Percentiles rank a stretch among this genome's conserved stretches.
These are phyloP conservation scores for Colletotrichum graminicola DNA, from an alignment of 2,329 filamentous ascomycete species.

Conservation along the genomic window DNA sequence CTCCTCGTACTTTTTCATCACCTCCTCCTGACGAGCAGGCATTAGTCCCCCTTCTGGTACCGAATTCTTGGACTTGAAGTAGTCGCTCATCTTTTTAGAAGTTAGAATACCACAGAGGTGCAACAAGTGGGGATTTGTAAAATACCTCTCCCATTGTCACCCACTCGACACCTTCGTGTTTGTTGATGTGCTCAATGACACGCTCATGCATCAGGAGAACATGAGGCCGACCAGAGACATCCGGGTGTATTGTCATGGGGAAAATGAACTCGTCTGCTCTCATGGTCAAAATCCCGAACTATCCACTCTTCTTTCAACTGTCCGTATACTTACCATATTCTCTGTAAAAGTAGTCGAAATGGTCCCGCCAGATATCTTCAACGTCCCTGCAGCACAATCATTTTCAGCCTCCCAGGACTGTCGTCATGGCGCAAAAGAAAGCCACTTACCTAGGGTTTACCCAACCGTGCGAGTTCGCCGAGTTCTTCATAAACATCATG, in stretches of 20 bases:
- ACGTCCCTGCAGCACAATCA: slow-evolving; percentile 56
- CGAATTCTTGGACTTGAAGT: slow-evolving; percentile 76
- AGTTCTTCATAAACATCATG: slow-evolving; percentile 79
- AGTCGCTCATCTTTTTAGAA: slow-evolving; percentile 68
- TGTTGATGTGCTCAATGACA: slow-evolving; percentile 76
- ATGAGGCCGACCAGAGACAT: slow-evolving; percentile 78
- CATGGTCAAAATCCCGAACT: background rate
- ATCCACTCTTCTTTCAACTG: too few relatives aligned
- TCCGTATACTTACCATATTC: slow-evolving; percentile 61
- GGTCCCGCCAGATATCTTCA: slow-evolving; percentile 74
- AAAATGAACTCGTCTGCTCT: slow-evolving; percentile 76
- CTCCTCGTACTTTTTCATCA: slow-evolving; percentile 36
- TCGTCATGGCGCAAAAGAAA: accelerated
- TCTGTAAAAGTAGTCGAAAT: slow-evolving; percentile 80
- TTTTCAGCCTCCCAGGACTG: accelerated
- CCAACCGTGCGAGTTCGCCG: slow-evolving; percentile 73
- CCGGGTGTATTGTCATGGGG: slow-evolving; percentile 82
- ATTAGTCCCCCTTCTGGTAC: slow-evolving; percentile 69
- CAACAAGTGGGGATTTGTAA: too few relatives aligned
- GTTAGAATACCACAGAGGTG: background rate
- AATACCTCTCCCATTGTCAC: slow-evolving; percentile 72
- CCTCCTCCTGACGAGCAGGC: slow-evolving; percentile 58
- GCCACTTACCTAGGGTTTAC: slow-evolving; percentile 57
- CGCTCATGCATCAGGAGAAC: slow-evolving; percentile 80
- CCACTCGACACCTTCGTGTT: slow-evolving; percentile 71